Evolutionary conservation across 2,329 filamentous ascomycete genomes (phyloP).

Genomic region (Seiridium unicorne): DNA sequence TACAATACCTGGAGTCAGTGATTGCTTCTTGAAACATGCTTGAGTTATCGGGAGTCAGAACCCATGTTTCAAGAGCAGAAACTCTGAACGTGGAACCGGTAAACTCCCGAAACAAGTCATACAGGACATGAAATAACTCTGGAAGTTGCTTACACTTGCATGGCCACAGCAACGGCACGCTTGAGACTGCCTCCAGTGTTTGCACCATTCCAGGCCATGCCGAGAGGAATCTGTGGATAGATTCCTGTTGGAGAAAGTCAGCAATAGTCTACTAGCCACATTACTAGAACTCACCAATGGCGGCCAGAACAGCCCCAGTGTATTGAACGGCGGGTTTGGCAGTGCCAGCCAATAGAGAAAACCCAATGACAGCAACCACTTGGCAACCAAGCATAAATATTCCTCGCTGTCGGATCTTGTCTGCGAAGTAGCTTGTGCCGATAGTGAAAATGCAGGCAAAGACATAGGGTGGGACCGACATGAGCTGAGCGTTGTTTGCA

Average conservation of each 20-base stretch:
- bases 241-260: constrained; percentile 26
- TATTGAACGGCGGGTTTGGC: constrained; percentile 42
- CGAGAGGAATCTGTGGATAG: constrained; percentile 55
- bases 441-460: constrained; percentile 55
- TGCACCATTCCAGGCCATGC: constrained; percentile 56
- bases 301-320: constrained; percentile 44
- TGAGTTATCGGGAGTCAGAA: too few relatives aligned
- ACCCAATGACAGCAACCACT: constrained; percentile 41
- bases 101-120: too few relatives aligned
- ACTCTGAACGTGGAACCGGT: too few relatives aligned
- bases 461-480: constrained; percentile 62
- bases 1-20: too few relatives aligned
- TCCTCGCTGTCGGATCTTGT: constrained; percentile 26
- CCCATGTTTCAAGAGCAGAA: too few relatives aligned
- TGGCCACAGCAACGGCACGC: constrained; percentile 53
- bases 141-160: constrained; percentile 37
- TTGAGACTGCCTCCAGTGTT: constrained; percentile 56
- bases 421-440: constrained; percentile 38
- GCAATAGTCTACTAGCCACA: background rate
- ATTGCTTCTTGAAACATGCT: too few relatives aligned
- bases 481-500: constrained; percentile 55
- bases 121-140: too few relatives aligned
- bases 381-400: constrained; percentile 43
- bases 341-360: constrained; percentile 38
- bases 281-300: constrained; percentile 26